Base-by-base conservation (phyloP, 345 rosid genomes). In the Draba incana region DNA sequence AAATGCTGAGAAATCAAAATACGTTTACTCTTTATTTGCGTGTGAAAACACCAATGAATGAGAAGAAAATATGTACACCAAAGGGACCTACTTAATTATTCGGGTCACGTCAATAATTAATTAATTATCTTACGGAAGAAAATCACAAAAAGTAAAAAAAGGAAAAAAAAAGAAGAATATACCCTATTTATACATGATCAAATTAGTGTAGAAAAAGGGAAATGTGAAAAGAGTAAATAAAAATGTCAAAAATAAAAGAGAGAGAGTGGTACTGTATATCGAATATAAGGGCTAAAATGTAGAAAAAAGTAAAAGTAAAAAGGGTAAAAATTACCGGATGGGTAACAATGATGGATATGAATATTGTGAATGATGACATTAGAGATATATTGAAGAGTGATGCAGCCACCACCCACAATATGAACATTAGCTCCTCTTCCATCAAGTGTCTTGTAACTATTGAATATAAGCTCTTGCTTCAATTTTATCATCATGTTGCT, bases 341-440 rank as follows among this genome's bases (percentile, higher is more conserved):
- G 82, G 41, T 83, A 79, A 71, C 99, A 94, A 67, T 94, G 92
- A 69, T 94, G 97, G 42, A 94, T 72, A 75, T 94, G 97, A 16
- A 94, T 74, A 70, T 88, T 94, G 74, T 94, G 99, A 30, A 94
- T 94, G 47, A 94, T 94, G 57, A 94, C 76, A 74, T 91, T 91
- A 78, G 83, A 87, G 57, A 91, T 82, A 62, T 83, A 94, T 80
- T 94, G 99, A 75, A 94, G 68, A 30, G 99, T 94, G 42, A 94
- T 83, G 86, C 99, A 94, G 3, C 99, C 99, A 47, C 99, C 99
- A 2, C 99, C 99, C 5, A 68, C 70, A 38, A 94, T 91, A 55
- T 91, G 99, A 10, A 94, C 96, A 69, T 87, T 88, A 8, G 97
- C 97, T 45, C 99, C 99, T 25, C 97, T 92, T 1, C 97, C 99